These are phyloP conservation scores for Penicillium sumatraense DNA, from an alignment of 2,329 filamentous ascomycete genomes.

Conservation along the genomic window DNA sequence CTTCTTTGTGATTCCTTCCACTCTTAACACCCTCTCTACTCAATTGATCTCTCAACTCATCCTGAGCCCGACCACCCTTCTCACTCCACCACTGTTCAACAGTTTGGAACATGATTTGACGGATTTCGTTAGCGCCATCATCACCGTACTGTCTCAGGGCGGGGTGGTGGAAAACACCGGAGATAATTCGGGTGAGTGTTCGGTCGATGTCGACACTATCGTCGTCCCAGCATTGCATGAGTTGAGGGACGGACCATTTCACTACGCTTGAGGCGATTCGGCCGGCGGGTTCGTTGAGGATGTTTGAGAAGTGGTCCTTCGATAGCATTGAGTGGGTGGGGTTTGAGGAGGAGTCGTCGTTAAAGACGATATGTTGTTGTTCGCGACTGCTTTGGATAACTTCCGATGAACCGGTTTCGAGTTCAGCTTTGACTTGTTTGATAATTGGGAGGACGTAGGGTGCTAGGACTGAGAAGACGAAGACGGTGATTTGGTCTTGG, in stretches of 20 bases:
- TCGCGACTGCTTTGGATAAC: conserved; percentile 83
- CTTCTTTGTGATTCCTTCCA: conserved; percentile 84
- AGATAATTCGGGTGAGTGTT: conserved; percentile 75
- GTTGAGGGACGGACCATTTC: conserved; percentile 83
- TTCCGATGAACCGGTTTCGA: conserved; percentile 82
- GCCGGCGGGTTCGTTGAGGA: conserved; percentile 87
- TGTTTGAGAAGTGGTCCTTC: conserved; percentile 92
- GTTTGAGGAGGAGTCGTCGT: conserved; percentile 74
- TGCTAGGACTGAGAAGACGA: conserved; percentile 89
- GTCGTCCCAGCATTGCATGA: conserved; percentile 87
- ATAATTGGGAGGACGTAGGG: conserved; percentile 88
- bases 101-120: conserved; percentile 75
- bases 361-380: conserved; percentile 85
- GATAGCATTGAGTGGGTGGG: conserved; percentile 95
- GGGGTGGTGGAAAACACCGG: conserved; percentile 86
- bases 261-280: conserved; percentile 78
- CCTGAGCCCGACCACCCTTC: conserved; percentile 65
- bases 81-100: conserved; percentile 82
- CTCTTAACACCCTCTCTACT: conserved; percentile 76
- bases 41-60: conserved; percentile 74
- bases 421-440: conserved; percentile 81
- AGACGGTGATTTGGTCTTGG: conserved; percentile 83
- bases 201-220: conserved; percentile 70
- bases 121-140: conserved; percentile 73
- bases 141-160: conserved; percentile 72